Conservation (phyloP, 2,329 filamentous ascomycete species). For the Fusarium tanahbumbuense region DNA sequence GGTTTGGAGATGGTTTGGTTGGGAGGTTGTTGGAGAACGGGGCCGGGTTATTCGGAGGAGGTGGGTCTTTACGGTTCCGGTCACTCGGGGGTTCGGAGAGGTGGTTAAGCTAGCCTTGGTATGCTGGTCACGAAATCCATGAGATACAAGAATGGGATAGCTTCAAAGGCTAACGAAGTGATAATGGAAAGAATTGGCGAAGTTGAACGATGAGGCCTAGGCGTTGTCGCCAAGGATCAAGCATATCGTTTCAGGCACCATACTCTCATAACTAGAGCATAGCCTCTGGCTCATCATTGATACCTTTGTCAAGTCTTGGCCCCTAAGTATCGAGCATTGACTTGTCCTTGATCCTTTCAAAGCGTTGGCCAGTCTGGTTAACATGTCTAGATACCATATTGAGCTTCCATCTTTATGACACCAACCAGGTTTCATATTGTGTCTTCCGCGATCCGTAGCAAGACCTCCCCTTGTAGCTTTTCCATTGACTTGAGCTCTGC, state of each 20-base stretch:
- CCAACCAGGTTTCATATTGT: not conserved
- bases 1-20: not conserved
- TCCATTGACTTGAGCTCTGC: not conserved
- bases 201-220: not conserved
- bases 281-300: not conserved
- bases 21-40: not conserved
- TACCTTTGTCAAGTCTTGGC: not conserved
- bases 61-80: constrained; percentile 13
- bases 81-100: constrained; percentile 3
- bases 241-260: not conserved
- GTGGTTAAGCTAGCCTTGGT: not conserved
- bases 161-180: not conserved
- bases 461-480: not conserved
- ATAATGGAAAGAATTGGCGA: constrained; percentile 1
- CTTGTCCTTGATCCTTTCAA: not conserved
- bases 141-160: not conserved
- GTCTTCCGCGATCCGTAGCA: no score
- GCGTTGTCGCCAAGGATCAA: not conserved
- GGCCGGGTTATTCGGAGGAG: constrained; percentile 1
- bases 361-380: not conserved
- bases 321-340: not conserved
- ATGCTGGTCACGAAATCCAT: not conserved
- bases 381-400: not conserved
- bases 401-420: not conserved
- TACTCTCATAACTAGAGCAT: not conserved